Base-by-base conservation (phyloP, 1,284 basidiomycete species). In the Cryptococcus deneoformans region DNA sequence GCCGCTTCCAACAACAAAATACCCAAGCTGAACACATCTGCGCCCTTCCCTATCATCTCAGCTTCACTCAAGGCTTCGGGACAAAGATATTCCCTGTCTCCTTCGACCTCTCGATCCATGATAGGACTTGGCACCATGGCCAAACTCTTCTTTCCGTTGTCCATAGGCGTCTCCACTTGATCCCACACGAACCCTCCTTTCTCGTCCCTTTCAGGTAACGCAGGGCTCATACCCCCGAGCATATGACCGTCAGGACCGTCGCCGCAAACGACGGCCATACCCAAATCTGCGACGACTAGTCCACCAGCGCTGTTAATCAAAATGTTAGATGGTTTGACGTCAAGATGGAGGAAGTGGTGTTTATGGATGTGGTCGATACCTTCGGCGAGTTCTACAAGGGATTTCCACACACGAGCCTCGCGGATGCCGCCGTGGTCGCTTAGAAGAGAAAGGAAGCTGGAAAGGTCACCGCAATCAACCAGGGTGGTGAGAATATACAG, bases 211-310 rank as follows among this genome's bases (percentile, higher is more conserved):
- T 88, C 80, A 2, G 89, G 90, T 87, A 72, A 59, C 44, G 70
- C 69, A 7, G 70, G 29, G 51, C 59, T 60, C 11, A 68, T 54
- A 7, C 59, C 62, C 6, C 58, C 61, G 2, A 57, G 11, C 44
- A 56, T 50, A 8, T 39, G 34, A 52, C 66, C 53, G 45, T 54
- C 86, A 60, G 6, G 86, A 54, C 53, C 52, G 48, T 51, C 12
- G 44, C 49, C 50, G 36, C 57, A 59, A 36, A 64, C 50, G 14
- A 56, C 87, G 6, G 92, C 92, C 86, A 97, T 90, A 8, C 95
- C 96, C 81, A 98, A 97, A 77, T 99, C 96, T 10, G 92, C 92
- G 68, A 99, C 92, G 80, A 92, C 93, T 79, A 99, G 88, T 24
- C 88, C 85, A 1, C 95, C 96, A 53, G 87, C 84, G 20, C 82